Conservation (phyloP, 345 rosid species). For the Lenwebbia sp. region DNA sequence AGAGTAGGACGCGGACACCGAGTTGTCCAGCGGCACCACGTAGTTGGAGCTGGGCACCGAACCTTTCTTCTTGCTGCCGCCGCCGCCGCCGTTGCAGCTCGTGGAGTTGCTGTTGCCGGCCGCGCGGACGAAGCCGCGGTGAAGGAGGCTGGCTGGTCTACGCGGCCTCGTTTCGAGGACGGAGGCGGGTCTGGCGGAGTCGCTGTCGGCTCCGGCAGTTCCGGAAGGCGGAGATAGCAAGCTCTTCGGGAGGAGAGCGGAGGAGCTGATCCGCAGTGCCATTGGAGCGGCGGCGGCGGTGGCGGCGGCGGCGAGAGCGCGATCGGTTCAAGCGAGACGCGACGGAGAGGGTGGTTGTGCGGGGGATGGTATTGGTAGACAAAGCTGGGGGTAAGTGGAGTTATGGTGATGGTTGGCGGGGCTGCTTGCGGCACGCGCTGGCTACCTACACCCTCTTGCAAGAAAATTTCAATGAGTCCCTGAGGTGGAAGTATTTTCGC, state of each 20-base stretch:
- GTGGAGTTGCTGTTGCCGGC: neutral
- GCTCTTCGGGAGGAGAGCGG: neutral
- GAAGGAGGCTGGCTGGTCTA: neutral
- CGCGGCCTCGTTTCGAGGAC: neutral
- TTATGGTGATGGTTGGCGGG: neutral
- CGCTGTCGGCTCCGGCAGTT: neutral
- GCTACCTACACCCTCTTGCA: neutral
- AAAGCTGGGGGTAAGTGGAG: neutral
- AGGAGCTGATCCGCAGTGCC: constrained; percentile 3
- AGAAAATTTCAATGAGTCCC: neutral
- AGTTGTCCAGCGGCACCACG: constrained; percentile 83
- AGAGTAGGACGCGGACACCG: constrained; percentile 41
- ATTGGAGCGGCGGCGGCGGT: neutral
- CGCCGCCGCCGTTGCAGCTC: constrained; percentile 18
- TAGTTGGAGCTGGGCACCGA: constrained; percentile 77
- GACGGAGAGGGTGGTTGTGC: neutral
- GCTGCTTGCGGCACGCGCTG: neutral
- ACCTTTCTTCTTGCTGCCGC: constrained; percentile 31
- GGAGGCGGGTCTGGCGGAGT: neutral
- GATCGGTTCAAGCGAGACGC: neutral
- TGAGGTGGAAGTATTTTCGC: neutral
- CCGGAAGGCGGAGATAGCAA: neutral
- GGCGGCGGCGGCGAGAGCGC: neutral
- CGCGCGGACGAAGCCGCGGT: neutral
- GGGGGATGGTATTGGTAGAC: neutral